Evolutionary conservation across 1,139 yeast species (phyloP), one percentile per base, ranked within the genome.

Genomic region (Diutina rugosa): DNA sequence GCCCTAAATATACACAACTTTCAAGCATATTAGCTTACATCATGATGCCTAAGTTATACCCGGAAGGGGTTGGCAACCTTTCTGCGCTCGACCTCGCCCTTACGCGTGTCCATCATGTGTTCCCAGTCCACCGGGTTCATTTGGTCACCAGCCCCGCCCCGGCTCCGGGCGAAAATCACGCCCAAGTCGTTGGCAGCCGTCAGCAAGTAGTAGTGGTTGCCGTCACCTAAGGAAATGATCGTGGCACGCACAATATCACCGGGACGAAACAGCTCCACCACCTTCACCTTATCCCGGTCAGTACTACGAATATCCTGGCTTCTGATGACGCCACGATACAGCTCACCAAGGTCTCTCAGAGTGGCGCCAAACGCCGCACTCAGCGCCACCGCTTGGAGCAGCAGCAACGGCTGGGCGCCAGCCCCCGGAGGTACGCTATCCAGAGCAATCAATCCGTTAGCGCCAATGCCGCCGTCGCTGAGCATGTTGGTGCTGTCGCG

Each of bases 91-190:
- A 82, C 70, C 26, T 78, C 79, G 1, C 97, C 97, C 4, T 90
- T 82, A 51, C 72, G 74, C 4, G 85, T 83, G 61, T 89, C 84
- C 55, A 87, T 79, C 98, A 95, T 93, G 10, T 90, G 87, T 69
- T 90, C 91, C 98, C 99, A 95, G 70, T 93, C 98, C 46, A 90
- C 70, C 3, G 99, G 96, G 63, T 84, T 87, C 93, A 95, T 84
- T 59, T 85, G 72, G 55, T 81, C 84, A 1, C 97, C 97, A 9
- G 85, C 81, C 10, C 90, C 87, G 56, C 79, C 80, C 58, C 76
- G 78, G 55, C 82, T 76, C 62, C 78, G 83, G 9, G 99, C 98
- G 68, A 91, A 88, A 1, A 95, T 84, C 2, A 93, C 99, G 1
- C 99, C 99, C 56, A 91, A 75, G 64, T 93, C 97, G 68, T 93